phyloP scores from a whole-genome alignment of 768 basidiomycete species.

The Leccinum uliginosum region DNA sequence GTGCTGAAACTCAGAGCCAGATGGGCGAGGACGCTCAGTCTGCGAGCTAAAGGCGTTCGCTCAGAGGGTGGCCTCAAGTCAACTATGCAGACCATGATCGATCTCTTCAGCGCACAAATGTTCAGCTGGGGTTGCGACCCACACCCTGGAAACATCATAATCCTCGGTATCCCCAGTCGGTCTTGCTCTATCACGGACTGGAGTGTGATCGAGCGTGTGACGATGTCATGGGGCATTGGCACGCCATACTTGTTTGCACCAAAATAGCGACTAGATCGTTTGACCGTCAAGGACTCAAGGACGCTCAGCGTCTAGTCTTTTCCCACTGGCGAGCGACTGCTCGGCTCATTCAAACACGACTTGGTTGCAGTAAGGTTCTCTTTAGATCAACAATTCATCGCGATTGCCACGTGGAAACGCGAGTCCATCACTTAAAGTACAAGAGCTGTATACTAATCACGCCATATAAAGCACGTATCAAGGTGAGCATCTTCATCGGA shows the following conservation, averaged over 20 bases:
- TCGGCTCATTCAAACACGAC: too few relatives aligned
- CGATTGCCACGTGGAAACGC: too few relatives aligned
- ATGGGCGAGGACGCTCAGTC: conserved; percentile 43
- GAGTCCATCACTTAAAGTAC: too few relatives aligned
- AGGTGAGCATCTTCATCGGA: too few relatives aligned
- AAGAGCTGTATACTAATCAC: too few relatives aligned
- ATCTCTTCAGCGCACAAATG: conserved; percentile 84
- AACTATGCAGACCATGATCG: conserved; percentile 84
- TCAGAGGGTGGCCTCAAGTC: conserved; percentile 58
- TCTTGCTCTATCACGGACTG: conserved; percentile 89
- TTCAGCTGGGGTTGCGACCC: conserved; percentile 87
- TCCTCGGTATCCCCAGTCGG: conserved; percentile 57
- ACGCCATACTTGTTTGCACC: conserved; percentile 68
- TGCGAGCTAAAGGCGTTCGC: neutral
- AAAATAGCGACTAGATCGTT: too few relatives aligned
- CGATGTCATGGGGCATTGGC: conserved; percentile 64
- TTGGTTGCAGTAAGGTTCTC: too few relatives aligned
- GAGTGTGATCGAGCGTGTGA: conserved; percentile 46
- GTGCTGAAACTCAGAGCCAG: conserved; percentile 46
- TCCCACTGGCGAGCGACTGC: too few relatives aligned
- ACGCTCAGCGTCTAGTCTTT: too few relatives aligned
- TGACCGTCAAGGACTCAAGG: too few relatives aligned
- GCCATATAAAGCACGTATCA: too few relatives aligned
- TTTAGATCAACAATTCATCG: too few relatives aligned
- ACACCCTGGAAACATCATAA: conserved; percentile 75